phyloP scores from a whole-genome alignment of 2,329 filamentous ascomycete genomes.

The Alternaria dauci region DNA sequence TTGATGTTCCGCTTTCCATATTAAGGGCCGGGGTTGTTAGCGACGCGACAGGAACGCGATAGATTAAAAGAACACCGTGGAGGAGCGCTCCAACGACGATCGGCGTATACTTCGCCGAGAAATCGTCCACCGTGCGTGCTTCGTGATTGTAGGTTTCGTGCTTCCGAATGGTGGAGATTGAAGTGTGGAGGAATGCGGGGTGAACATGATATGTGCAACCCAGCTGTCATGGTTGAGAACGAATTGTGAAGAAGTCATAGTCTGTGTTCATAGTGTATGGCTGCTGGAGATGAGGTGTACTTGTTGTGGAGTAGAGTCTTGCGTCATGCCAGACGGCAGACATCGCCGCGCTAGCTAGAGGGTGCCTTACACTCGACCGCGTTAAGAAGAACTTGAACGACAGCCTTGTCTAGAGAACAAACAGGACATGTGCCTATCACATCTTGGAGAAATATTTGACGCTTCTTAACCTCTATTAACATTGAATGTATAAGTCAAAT shows the following conservation, averaged over 20 bases:
- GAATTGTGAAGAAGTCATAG: neutral
- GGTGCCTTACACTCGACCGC: neutral
- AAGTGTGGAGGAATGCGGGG: neutral
- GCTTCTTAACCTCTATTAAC: neutral
- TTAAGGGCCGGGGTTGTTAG: constrained; percentile 23
- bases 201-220: too few species aligned
- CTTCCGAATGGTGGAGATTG: neutral
- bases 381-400: neutral
- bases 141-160: neutral
- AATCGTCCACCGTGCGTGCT: neutral
- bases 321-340: neutral
- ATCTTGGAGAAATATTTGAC: neutral
- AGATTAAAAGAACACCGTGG: constrained; percentile 35
- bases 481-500: neutral
- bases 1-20: constrained; percentile 27
- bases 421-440: neutral
- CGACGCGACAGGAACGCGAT: constrained; percentile 22
- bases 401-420: neutral
- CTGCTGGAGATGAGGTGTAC: neutral
- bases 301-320: too few species aligned
- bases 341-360: neutral
- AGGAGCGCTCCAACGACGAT: neutral
- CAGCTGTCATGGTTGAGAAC: too few species aligned
- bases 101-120: neutral
- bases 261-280: neutral